These are phyloP conservation scores for Lithospermum erythrorhizon DNA, from an alignment of 257 asterid species.

Conservation along the genomic window DNA sequence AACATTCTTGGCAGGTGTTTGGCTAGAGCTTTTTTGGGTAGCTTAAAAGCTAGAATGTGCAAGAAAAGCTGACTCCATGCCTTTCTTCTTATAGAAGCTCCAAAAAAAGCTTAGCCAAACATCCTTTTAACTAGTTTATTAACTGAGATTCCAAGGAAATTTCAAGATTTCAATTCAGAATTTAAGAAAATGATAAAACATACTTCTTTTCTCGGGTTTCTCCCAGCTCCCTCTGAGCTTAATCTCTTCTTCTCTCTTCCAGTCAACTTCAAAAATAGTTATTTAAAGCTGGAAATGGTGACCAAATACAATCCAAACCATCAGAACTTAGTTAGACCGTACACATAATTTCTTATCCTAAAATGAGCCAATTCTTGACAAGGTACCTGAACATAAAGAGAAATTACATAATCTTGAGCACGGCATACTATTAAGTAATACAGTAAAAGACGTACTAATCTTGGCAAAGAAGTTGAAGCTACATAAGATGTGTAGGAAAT, in stretches of 20 bases:
- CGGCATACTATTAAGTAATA: background rate
- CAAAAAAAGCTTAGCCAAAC: no score
- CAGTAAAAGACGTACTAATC: background rate
- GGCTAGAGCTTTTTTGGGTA: no score
- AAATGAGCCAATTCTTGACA: background rate
- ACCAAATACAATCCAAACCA: background rate
- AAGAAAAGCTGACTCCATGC: no score
- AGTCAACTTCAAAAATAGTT: constrained; percentile 42
- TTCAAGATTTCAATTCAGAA: background rate
- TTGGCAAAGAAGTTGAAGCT: no score
- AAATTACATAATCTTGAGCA: no score
- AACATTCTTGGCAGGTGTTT: no score
- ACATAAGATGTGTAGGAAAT: background rate
- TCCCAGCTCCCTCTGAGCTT: constrained; percentile 36
- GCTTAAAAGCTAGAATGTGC: no score
- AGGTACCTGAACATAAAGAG: background rate
- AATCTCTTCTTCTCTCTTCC: constrained; percentile 43
- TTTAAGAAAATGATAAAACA: background rate
- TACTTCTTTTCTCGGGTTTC: constrained; percentile 32
- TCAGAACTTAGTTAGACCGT: background rate
- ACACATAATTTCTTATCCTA: background rate
- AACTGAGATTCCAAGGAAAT: background rate
- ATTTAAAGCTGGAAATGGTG: constrained; percentile 39
- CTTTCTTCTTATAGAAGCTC: no score
- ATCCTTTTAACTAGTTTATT: background rate